Conservation (phyloP, 768 basidiomycete genomes). For the Punctularia strigosozonata region DNA sequence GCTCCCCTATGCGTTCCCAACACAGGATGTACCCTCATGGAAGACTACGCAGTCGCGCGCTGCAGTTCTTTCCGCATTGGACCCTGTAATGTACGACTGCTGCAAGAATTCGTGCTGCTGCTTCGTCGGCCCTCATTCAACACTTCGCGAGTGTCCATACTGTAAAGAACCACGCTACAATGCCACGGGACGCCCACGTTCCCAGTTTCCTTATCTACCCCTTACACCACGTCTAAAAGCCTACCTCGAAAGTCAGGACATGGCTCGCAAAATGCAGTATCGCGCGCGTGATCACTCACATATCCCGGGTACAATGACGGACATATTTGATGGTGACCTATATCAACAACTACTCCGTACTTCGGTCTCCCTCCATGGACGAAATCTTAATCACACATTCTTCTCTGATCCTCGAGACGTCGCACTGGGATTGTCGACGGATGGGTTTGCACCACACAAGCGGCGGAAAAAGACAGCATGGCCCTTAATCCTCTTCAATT, state of each 20-base stretch:
- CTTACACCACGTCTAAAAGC: conserved; percentile 24
- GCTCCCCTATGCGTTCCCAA: conserved; percentile 15
- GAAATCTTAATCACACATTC: no score
- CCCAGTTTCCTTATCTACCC: conserved; percentile 25
- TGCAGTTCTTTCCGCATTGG: conserved; percentile 18
- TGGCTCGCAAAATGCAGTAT: conserved; percentile 18
- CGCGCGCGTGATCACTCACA: conserved; percentile 12
- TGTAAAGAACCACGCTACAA: conserved; percentile 21
- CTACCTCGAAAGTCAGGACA: conserved; percentile 10
- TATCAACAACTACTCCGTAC: conserved; percentile 16
- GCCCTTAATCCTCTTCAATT: conserved; percentile 30
- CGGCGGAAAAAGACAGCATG: conserved; percentile 21
- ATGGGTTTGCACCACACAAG: conserved; percentile 31
- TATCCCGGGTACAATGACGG: conserved; percentile 12
- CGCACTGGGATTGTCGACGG: conserved; percentile 28
- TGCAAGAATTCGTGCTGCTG: conserved; percentile 30
- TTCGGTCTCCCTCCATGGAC: no score
- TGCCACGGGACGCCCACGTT: conserved; percentile 11
- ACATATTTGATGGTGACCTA: conserved; percentile 24
- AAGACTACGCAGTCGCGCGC: conserved; percentile 13
- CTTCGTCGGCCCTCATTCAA: conserved; percentile 21
- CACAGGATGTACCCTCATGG: conserved; percentile 6
- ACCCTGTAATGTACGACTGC: conserved; percentile 26
- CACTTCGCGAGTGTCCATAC: conserved; percentile 20
- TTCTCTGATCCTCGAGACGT: conserved; percentile 29